Percentiles rank a stretch among this genome's conserved stretches.
phyloP scores from a whole-genome alignment of 1,284 basidiomycete genomes.

The Chondrostereum purpureum region DNA sequence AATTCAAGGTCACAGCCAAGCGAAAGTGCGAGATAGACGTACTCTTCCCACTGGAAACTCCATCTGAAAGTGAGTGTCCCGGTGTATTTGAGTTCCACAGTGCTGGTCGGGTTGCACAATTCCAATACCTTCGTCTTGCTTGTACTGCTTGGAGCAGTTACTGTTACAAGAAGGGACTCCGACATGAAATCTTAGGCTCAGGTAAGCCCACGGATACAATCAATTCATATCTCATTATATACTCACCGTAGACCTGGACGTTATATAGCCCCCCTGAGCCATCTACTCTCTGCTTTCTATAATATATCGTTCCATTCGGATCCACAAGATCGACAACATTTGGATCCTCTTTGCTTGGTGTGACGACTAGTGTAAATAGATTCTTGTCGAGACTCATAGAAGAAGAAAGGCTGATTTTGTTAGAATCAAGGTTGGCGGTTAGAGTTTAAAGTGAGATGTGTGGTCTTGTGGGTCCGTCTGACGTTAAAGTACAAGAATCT shows the following conservation, averaged over 20 bases:
- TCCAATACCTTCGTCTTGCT: constrained; percentile 71
- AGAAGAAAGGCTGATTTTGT: too few species aligned
- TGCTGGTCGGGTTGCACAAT: constrained; percentile 64
- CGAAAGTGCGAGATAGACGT: constrained; percentile 23
- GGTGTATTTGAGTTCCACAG: constrained; percentile 66
- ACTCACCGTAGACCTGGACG: constrained; percentile 60
- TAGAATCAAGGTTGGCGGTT: too few species aligned
- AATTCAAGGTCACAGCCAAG: background rate
- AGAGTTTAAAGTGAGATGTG: too few species aligned
- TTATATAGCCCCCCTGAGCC: constrained; percentile 43
- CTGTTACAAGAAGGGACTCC: constrained; percentile 57
- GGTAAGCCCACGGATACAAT: constrained; percentile 3
- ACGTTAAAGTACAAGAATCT: too few species aligned
- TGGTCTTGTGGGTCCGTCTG: too few species aligned
- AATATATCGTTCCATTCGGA: constrained; percentile 54
- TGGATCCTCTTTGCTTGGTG: constrained; percentile 49
- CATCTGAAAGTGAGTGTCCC: constrained; percentile 72
- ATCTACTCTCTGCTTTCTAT: constrained; percentile 53
- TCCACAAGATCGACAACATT: constrained; percentile 64
- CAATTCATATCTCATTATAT: background rate
- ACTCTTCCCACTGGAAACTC: constrained; percentile 79
- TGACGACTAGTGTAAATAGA: constrained; percentile 68
- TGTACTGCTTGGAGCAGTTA: constrained; percentile 52
- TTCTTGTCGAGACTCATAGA: constrained; percentile 74
- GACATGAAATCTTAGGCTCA: constrained; percentile 55